Evolutionary conservation across 345 rosid genomes (phyloP).

Genomic region (Durio zibethinus): DNA sequence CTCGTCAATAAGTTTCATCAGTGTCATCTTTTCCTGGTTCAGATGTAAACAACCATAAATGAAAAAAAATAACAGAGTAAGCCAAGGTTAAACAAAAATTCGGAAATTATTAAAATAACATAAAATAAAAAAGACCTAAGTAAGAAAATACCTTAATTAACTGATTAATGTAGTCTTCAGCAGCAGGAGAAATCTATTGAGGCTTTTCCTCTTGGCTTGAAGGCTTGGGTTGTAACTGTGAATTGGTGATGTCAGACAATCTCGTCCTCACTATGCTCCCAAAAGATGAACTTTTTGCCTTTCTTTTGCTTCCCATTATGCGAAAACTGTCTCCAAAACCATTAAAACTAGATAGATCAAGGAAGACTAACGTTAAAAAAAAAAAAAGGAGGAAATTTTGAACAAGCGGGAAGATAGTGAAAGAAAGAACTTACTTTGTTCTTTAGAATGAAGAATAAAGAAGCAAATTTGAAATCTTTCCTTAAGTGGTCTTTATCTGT

Average conservation of each 20-base stretch:
- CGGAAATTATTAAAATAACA: background rate
- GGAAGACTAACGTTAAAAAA: background rate
- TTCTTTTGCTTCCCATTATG: conserved; percentile 34
- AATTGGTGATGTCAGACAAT: conserved; percentile 65
- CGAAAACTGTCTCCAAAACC: background rate
- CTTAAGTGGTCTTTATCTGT: background rate
- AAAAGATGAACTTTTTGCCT: conserved; percentile 47
- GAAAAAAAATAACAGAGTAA: background rate
- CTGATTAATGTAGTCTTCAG: conserved; percentile 35
- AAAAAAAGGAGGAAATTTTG: background rate
- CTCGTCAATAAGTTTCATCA: conserved; percentile 63
- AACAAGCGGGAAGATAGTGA: background rate
- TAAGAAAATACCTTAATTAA: conserved; percentile 39
- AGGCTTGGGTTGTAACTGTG: conserved; percentile 38
- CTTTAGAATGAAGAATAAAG: conserved; percentile 5
- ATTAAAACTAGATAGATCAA: background rate
- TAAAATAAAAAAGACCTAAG: background rate
- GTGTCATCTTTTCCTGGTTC: conserved; percentile 55
- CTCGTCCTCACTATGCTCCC: conserved; percentile 46
- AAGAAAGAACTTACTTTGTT: background rate
- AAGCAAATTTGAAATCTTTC: background rate
- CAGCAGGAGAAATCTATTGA: conserved; percentile 15
- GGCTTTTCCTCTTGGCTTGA: conserved; percentile 25
- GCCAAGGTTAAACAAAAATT: background rate
- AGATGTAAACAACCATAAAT: background rate